phyloP scores from a whole-genome alignment of 1,284 basidiomycete genomes.

The Trametes versicolor region DNA sequence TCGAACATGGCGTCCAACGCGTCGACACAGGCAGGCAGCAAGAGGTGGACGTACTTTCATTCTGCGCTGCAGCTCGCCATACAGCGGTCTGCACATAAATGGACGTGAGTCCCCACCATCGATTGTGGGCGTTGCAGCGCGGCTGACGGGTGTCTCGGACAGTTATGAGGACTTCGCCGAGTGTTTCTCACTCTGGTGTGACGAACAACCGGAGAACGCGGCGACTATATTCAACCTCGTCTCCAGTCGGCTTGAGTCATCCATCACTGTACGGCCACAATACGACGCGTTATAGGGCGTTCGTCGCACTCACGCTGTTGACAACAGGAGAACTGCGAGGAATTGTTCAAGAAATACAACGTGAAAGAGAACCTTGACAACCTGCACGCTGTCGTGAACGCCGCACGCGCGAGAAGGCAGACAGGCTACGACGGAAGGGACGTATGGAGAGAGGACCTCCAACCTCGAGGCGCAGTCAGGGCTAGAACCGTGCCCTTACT shows the following conservation, averaged over 20 bases:
- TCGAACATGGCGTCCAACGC: conserved; percentile 38
- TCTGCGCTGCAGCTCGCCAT: conserved; percentile 80
- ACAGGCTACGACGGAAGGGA: conserved; percentile 58
- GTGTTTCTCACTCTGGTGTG: conserved; percentile 79
- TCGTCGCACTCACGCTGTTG: conserved; percentile 7
- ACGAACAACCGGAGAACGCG: conserved; percentile 76
- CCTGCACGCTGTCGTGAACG: conserved; percentile 72
- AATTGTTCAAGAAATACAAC: conserved; percentile 69
- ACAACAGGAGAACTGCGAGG: conserved; percentile 54
- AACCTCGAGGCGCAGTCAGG: conserved; percentile 66
- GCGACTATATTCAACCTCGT: conserved; percentile 72
- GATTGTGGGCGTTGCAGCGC: conserved; percentile 15
- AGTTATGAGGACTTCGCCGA: conserved; percentile 82
- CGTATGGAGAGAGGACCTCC: conserved; percentile 67
- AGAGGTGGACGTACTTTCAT: conserved; percentile 79
- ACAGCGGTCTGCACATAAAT: conserved; percentile 79
- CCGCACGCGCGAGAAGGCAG: conserved; percentile 71
- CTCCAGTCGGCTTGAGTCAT: conserved; percentile 72
- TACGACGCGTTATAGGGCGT: not conserved
- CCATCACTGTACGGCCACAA: conserved; percentile 60
- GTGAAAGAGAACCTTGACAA: conserved; percentile 74
- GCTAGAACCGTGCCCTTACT: conserved; percentile 70
- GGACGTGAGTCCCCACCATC: conserved; percentile 66
- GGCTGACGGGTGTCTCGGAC: conserved; percentile 13
- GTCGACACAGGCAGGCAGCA: conserved; percentile 54